Conservation (phyloP, 768 basidiomycete genomes). For the Kwoniella heveanensis region DNA sequence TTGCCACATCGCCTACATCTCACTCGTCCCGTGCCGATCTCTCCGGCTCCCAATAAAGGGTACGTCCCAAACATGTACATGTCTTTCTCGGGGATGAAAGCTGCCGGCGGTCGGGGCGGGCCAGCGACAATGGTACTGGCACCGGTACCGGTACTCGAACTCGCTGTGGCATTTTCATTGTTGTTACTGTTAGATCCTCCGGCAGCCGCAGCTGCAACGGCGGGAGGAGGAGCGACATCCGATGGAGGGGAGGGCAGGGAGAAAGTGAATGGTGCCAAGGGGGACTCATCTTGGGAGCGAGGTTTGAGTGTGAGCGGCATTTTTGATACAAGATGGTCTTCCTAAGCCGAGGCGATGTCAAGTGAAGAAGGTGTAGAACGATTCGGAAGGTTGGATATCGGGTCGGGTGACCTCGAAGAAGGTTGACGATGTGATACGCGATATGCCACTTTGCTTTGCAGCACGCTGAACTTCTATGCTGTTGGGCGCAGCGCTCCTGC, state of each 20-base stretch:
- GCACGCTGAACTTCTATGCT: too few species aligned
- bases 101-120: constrained; percentile 72
- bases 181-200: background rate
- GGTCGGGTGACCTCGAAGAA: too few species aligned
- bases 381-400: too few species aligned
- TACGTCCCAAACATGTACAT: constrained; percentile 84
- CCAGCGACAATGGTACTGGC: background rate
- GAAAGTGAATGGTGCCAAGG: constrained; percentile 43
- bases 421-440: too few species aligned
- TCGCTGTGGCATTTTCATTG: background rate
- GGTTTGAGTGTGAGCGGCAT: constrained; percentile 39
- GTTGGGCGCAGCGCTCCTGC: too few species aligned
- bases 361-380: too few species aligned
- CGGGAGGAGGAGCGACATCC: background rate
- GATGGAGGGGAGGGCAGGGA: constrained; percentile 28
- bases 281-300: constrained; percentile 17
- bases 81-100: constrained; percentile 80
- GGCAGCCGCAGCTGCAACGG: background rate
- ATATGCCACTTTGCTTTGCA: too few species aligned
- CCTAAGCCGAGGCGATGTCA: too few species aligned
- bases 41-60: constrained; percentile 64
- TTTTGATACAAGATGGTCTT: background rate
- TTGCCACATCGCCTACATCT: constrained; percentile 81
- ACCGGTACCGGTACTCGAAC: background rate
- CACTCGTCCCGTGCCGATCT: constrained; percentile 59